Evolutionary conservation across 225 moss, liverwort and hornwort genomes (phyloP), one percentile per base, ranked within the genome.

Genomic region (Marchantia polymorpha): DNA sequence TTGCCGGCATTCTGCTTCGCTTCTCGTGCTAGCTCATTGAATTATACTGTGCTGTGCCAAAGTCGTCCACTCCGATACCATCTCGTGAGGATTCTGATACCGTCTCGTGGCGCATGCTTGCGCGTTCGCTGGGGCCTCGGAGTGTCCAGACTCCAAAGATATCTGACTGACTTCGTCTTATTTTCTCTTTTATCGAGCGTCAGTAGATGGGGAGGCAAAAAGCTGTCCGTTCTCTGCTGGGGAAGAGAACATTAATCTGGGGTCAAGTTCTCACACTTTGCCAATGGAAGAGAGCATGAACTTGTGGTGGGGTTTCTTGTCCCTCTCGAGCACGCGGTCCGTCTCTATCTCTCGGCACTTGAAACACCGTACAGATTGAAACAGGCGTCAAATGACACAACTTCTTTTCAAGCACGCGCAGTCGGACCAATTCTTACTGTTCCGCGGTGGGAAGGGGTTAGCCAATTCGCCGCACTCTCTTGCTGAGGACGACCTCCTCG

Each of bases 1-100:
- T 63, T 20, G 63, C 63, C 8, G n/a, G 1, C 63, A 19, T 63
- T 63, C 63, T 55, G 13, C 55, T 55, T 17, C 1, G 17, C 63
- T 20, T 63, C 63, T 63, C 63, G 23, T 63, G 63, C 63, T 55
- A 17, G 55, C 12, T 20, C 23, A 63, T n/a, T n/a, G 56, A 56
- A 56, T 56, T 56, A 19, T 56, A 56, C 19, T 19, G 13, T 3
- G 56, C 19, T 19, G 13, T 3, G 56, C 56, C 56, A 56, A 19
- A 39, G 9, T 56, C 13, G 30, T 67, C 31, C 30, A 10, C 26
- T 30, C 67, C 30, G 67, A 66, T 66, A 66, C 10, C 65, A 26
- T 66, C 65, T 66, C 65, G 65, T 17, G 61, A n/a, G 61, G 61
- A 9, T 22, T 67, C 65, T 66, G 65, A 66, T 69, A 39, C 31